These are phyloP conservation scores for Cucurbita pepo DNA, from an alignment of 306 rosid species.

Conservation along the genomic window DNA sequence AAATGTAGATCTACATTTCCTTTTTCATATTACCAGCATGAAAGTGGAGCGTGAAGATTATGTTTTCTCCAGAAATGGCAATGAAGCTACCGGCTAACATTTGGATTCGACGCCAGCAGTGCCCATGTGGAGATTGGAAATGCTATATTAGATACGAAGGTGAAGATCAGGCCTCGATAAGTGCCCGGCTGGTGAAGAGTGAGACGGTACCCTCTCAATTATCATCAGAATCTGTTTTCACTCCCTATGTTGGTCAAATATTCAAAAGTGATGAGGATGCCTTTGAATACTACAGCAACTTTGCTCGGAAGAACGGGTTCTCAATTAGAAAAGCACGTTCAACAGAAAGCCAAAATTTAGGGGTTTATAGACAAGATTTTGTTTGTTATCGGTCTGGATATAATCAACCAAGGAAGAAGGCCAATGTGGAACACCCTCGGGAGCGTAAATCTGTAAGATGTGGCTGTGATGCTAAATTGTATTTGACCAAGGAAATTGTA, in stretches of 20 bases:
- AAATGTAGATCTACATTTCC: not conserved
- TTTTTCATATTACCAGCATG: not conserved
- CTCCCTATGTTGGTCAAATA: conserved; percentile 60
- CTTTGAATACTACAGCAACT: conserved; percentile 44
- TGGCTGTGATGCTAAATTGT: conserved; percentile 60
- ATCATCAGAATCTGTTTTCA: conserved; percentile 34
- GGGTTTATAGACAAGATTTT: conserved; percentile 50
- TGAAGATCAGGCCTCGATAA: conserved; percentile 26
- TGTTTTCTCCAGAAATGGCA: conserved; percentile 8
- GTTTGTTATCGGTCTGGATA: conserved; percentile 60
- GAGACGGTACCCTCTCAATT: conserved; percentile 20
- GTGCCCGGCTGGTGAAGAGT: conserved; percentile 24
- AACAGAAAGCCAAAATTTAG: conserved; percentile 53
- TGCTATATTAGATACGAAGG: conserved; percentile 46
- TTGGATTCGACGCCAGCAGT: conserved; percentile 47
- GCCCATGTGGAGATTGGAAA: conserved; percentile 68
- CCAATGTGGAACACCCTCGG: conserved; percentile 56
- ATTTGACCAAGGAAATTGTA: conserved; percentile 47
- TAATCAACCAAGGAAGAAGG: conserved; percentile 57
- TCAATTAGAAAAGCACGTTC: conserved; percentile 60
- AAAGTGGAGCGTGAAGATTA: not conserved
- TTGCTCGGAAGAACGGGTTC: conserved; percentile 55
- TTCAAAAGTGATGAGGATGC: conserved; percentile 53
- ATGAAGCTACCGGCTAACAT: conserved; percentile 37
- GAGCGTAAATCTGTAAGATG: conserved; percentile 58